phyloP scores from a whole-genome alignment of 495 filamentous ascomycete species.

The Ramalina intermedia region DNA sequence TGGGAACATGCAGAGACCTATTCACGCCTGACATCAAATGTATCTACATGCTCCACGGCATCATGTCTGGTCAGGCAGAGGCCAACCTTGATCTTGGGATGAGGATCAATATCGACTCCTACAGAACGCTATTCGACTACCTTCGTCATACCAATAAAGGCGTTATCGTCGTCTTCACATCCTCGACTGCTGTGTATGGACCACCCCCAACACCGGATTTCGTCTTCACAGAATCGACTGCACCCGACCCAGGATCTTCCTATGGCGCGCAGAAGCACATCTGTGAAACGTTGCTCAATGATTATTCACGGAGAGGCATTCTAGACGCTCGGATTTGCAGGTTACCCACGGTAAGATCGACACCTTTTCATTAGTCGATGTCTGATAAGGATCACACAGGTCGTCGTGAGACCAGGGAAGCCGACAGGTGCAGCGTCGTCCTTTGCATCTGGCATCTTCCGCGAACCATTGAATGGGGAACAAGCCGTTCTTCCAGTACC shows the following conservation, averaged over 20 bases:
- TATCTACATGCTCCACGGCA: conserved; percentile 69
- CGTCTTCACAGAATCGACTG: conserved; percentile 39
- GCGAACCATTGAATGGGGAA: conserved; percentile 47
- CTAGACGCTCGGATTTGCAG: conserved; percentile 53
- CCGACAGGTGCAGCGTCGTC: conserved; percentile 63
- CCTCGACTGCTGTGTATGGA: conserved; percentile 49
- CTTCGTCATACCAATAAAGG: conserved; percentile 43
- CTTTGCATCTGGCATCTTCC: conserved; percentile 61
- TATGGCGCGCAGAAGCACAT: conserved; percentile 75
- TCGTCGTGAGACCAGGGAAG: conserved; percentile 53
- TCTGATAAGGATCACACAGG: conserved; percentile 3
- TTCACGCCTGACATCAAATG: conserved; percentile 22
- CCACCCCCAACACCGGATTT: conserved; percentile 27
- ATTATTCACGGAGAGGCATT: conserved; percentile 56
- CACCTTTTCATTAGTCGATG: not conserved
- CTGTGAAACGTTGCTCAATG: conserved; percentile 58
- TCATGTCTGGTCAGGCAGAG: conserved; percentile 70
- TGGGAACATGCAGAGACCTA: conserved; percentile 15
- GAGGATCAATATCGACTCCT: conserved; percentile 61
- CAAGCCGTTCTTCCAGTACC: conserved; percentile 48
- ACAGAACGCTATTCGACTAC: conserved; percentile 44
- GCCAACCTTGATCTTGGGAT: conserved; percentile 61
- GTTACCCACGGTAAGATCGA: conserved; percentile 48
- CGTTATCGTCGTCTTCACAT: conserved; percentile 45
- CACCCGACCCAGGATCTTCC: conserved; percentile 51